Base-by-base conservation (phyloP, 1,139 yeast species). In the Nematodospora anomalae region DNA sequence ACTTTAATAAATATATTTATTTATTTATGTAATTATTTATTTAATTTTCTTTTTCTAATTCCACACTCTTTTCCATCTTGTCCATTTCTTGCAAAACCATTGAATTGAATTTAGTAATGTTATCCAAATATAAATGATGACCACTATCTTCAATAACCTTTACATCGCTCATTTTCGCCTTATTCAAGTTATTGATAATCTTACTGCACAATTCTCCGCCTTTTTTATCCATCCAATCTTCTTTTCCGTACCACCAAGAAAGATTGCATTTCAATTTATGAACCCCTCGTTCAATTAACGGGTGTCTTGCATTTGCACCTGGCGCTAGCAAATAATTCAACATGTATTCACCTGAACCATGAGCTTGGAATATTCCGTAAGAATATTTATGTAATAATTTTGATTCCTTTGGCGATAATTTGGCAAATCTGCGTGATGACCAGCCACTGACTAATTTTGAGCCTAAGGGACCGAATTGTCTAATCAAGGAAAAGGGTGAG, bases 321-420 rank as follows among this genome's bases (percentile, higher is more conserved):
- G 90, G 87, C 1, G 81, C 82, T 16, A 84, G 58, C 11, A 82
- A 63, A 52, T 76, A 81, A 44, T 81, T 80, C 45, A 84, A 62
- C 76, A 83, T 75, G 53, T 84, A 84, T 55, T 84, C 94, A 3
- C 92, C 92, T 1, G 84, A 79, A 1, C 92, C 94, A 3, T 69
- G 74, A 16, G 80, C 75, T 50, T 79, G 83, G 58, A 84, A 84
- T 7, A 84, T 83, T 3, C 79, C 77, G 52, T 84, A 84, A 0
- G 87, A 67, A 51, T 84, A 84, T 47, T 68, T 69, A 51, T 84
- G 94, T 40, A 84, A 59, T 9, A 65, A 52, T 6, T 52, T 55
- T 33, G 68, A 64, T 41, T 74, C 80, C n/a, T 52, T 47, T 18
- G 46, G 45, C 0, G 58, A 50, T 16, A 79, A 54, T 25, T 75